Evolutionary conservation across 2,329 filamentous ascomycete genomes (phyloP).

Genomic region (Aspergillus bombycis): DNA sequence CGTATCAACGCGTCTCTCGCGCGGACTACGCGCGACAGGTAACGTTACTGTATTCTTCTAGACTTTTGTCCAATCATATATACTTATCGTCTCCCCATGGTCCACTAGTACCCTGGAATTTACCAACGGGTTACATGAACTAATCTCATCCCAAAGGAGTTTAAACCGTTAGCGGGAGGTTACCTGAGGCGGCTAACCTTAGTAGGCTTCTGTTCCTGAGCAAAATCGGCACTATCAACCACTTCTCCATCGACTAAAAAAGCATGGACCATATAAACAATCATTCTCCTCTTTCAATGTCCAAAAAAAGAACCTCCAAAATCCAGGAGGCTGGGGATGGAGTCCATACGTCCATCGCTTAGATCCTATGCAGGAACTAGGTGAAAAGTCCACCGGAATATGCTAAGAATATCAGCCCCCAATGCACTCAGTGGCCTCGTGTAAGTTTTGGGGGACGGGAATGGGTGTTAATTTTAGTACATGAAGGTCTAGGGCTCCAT

Average conservation of each 20-base stretch:
- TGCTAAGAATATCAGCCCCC: background rate
- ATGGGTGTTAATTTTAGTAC: background rate
- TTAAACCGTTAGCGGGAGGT: background rate
- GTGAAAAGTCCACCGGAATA: background rate
- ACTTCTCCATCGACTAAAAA: background rate
- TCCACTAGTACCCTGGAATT: background rate
- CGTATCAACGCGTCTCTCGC: conserved; percentile 23
- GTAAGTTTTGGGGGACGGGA: background rate
- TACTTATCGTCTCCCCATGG: background rate
- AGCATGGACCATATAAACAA: background rate
- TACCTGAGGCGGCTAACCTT: background rate
- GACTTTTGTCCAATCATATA: background rate
- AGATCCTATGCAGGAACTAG: conserved; percentile 3
- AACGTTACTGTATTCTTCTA: conserved; percentile 18
- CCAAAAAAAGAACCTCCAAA: background rate
- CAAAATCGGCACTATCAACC: conserved; percentile 2
- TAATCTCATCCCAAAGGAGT: background rate
- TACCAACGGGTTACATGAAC: background rate
- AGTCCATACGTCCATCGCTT: background rate
- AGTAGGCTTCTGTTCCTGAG: conserved; percentile 1
- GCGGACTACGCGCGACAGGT: conserved; percentile 25
- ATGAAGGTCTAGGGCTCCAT: background rate
- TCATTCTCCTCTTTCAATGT: background rate
- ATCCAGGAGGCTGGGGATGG: conserved; percentile 2
- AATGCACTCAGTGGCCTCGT: background rate